Conservation (phyloP, 2,329 filamentous ascomycete species). For the Aspergillus spinulosporus region DNA sequence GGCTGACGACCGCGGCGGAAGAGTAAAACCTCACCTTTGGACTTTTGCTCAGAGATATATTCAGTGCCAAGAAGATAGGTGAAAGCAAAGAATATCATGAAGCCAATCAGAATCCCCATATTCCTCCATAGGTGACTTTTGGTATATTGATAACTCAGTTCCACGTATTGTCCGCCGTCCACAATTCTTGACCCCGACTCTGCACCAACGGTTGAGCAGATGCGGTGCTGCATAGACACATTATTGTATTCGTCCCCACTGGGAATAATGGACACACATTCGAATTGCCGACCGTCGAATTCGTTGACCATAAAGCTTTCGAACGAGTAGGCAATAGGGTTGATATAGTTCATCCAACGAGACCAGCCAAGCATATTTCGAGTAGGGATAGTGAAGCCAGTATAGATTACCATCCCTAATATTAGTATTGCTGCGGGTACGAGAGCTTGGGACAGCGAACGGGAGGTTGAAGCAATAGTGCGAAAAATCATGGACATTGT, state of each 20-base stretch:
- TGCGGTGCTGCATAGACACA: constrained; percentile 37
- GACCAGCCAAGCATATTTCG: constrained; percentile 72
- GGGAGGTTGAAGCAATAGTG: constrained; percentile 63
- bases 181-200: constrained; percentile 54
- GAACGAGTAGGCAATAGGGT: constrained; percentile 75
- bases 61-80: constrained; percentile 30
- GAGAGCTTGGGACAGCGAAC: constrained; percentile 48
- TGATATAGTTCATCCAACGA: constrained; percentile 75
- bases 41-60: constrained; percentile 27
- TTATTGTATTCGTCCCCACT: constrained; percentile 42
- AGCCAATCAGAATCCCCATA: constrained; percentile 67
- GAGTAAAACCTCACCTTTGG: constrained; percentile 32
- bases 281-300: constrained; percentile 63
- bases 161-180: constrained; percentile 61
- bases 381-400: constrained; percentile 44
- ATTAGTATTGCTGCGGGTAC: constrained; percentile 52
- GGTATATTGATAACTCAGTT: constrained; percentile 58
- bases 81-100: constrained; percentile 60
- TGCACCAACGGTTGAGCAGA: constrained; percentile 61
- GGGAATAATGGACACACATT: constrained; percentile 46
- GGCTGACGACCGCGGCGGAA: constrained; percentile 29
- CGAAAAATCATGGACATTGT: constrained; percentile 87
- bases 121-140: constrained; percentile 65
- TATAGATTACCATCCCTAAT: constrained; percentile 43
- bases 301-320: constrained; percentile 80